phyloP scores from a whole-genome alignment of 768 basidiomycete genomes.

The Scleroderma citrinum region DNA sequence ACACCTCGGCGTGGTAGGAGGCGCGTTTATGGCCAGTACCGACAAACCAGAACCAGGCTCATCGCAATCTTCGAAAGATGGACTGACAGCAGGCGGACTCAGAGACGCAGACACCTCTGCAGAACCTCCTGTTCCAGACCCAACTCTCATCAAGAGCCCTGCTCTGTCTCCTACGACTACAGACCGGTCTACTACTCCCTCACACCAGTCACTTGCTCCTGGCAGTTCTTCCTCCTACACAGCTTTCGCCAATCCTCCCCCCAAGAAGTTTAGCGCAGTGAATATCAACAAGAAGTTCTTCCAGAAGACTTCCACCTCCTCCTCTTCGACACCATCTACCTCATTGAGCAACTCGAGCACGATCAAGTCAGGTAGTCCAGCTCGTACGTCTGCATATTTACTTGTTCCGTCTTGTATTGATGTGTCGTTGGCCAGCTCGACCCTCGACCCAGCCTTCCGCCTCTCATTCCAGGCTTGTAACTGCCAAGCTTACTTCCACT shows the following conservation, averaged over 20 bases:
- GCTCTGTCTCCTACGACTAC: conserved; percentile 8
- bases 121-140: conserved; percentile 13
- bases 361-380: conserved; percentile 46
- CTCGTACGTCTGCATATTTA: conserved; percentile 39
- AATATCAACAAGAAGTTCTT: conserved; percentile 97
- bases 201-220: conserved; percentile 5
- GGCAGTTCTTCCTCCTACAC: conserved; percentile 8
- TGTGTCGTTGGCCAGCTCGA: conserved; percentile 41
- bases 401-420: conserved; percentile 11
- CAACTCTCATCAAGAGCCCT: conserved; percentile 5
- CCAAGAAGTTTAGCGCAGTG: conserved; percentile 83
- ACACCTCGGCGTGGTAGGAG: conserved; percentile 45
- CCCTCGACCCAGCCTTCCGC: conserved; percentile 47
- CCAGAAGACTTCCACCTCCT: conserved; percentile 72
- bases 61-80: conserved; percentile 36
- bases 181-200: conserved; percentile 11
- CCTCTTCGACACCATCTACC: conserved; percentile 42
- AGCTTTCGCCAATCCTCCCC: conserved; percentile 39
- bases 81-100: conserved; percentile 4
- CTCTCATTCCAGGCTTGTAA: conserved; percentile 77
- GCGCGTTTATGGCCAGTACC: conserved; percentile 80
- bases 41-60: conserved; percentile 42
- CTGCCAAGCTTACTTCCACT: conserved; percentile 76
- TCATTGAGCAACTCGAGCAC: conserved; percentile 35
- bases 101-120: conserved; percentile 8